Evolutionary conservation across 2,329 filamentous ascomycete genomes (phyloP), one percentile per base, ranked within the genome.

Genomic region (Drechslerella coelobrocha): DNA sequence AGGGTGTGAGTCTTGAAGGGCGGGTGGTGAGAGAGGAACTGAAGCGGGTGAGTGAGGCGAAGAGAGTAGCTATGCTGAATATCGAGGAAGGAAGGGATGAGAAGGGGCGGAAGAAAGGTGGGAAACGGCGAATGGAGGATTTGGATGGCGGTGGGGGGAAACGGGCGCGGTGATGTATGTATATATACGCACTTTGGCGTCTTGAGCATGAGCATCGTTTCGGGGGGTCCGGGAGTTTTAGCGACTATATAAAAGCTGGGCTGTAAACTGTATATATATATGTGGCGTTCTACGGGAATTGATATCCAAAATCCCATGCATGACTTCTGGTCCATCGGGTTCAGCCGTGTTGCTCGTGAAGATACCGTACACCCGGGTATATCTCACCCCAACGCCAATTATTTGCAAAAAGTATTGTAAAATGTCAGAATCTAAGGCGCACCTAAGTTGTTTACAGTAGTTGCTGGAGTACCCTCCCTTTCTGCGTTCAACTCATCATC

Each of bases 81-180:
- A 91, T 97, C 74, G 94, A 97, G 78, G 91, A 97, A 80, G 89
- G 90, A 9, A 88, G 89, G 75, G 92, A 97, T 80, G 91, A 97
- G 3, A 86, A 89, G 61, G 94, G 94, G n/a, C 94, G 95, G 82
- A 82, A 62, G 57, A 69, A 69, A 29, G 26, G 10, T 0, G 65
- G 85, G 74, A 82, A 81, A 75, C 83, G 79, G 69, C 81, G 79
- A 75, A 68, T 82, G 72, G 65, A 75, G 66, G 61, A 74, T 61
- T 72, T 66, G 39, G 74, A 73, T 21, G 57, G 48, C 41, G 57
- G 55, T 68, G 82, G 80, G 10, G 86, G 84, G 76, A 88, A 86
- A 80, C 76, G 86, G 41, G 79, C 29, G 43, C 56, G 56, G 47
- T 61, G 34, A 39, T 5, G 17, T 34, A 51, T 61, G 56, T 48